Conservation (phyloP, 768 basidiomycete species). For the Boletus sp. region DNA sequence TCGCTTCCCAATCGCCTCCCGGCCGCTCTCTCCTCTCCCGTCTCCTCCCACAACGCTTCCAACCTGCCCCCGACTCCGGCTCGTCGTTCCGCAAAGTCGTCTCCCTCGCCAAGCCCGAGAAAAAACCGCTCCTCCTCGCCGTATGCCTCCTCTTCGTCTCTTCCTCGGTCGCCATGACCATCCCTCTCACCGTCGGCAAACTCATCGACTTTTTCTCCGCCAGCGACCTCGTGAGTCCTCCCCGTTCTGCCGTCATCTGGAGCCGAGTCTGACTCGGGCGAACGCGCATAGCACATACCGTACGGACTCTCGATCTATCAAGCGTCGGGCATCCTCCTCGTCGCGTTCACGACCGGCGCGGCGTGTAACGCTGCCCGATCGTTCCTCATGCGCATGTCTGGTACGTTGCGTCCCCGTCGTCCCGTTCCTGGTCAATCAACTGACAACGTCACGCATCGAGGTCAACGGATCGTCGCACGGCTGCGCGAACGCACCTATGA, state of each 20-base stretch:
- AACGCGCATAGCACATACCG: constrained; percentile 60
- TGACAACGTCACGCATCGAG: constrained; percentile 20
- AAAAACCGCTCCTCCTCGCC: constrained; percentile 70
- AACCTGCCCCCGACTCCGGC: constrained; percentile 39
- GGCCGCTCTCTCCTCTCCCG: constrained; percentile 23
- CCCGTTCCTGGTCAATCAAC: background rate
- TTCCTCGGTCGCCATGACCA: constrained; percentile 85
- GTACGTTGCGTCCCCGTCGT: constrained; percentile 34
- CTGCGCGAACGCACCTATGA: constrained; percentile 79
- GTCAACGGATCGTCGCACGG: constrained; percentile 89
- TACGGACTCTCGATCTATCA: constrained; percentile 76
- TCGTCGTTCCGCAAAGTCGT: constrained; percentile 76
- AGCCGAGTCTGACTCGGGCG: background rate
- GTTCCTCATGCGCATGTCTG: constrained; percentile 83
- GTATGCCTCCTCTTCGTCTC: constrained; percentile 83
- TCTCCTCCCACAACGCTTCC: constrained; percentile 33
- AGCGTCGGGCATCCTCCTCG: constrained; percentile 70
- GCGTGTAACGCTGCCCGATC: constrained; percentile 81
- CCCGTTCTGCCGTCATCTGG: no score
- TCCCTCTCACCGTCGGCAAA: constrained; percentile 91
- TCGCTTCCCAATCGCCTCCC: constrained; percentile 8
- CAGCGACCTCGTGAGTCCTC: constrained; percentile 52
- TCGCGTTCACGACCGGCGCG: constrained; percentile 85
- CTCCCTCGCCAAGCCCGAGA: constrained; percentile 79
- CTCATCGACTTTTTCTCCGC: constrained; percentile 92